Percentiles rank a stretch among this genome's conserved stretches.
phyloP scores from a whole-genome alignment of 257 asterid genomes.

The Rubia yunnanensis region DNA sequence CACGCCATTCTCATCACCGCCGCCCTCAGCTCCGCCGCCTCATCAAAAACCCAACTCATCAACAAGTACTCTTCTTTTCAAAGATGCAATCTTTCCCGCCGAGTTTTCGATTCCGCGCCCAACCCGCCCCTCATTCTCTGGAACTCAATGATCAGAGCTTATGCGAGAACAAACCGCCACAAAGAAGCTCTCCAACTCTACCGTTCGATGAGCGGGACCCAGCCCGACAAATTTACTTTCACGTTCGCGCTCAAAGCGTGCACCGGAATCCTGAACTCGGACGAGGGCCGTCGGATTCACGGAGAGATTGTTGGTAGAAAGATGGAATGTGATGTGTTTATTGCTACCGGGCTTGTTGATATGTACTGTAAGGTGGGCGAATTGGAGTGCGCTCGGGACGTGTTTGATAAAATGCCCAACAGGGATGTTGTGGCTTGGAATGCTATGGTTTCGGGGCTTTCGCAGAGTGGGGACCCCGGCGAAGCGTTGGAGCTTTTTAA shows the following conservation, averaged over 20 bases:
- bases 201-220: constrained; percentile 16
- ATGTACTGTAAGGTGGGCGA: constrained; percentile 30
- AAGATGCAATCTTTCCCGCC: constrained; percentile 24
- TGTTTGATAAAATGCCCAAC: constrained; percentile 31
- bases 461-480: constrained; percentile 18
- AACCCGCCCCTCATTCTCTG: constrained; percentile 20
- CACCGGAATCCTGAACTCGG: constrained; percentile 10
- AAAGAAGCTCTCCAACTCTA: constrained; percentile 22
- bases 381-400: constrained; percentile 17
- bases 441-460: constrained; percentile 30
- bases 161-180: constrained; percentile 13
- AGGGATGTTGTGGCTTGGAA: constrained; percentile 35
- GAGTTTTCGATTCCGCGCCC: constrained; percentile 17
- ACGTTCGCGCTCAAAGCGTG: constrained; percentile 41
- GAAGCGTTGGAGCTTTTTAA: constrained; percentile 23
- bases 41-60: constrained; percentile 22
- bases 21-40: constrained; percentile 13
- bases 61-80: constrained; percentile 29
- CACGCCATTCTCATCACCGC: constrained; percentile 27
- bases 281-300: constrained; percentile 25
- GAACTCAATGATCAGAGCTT: constrained; percentile 34
- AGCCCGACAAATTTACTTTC: constrained; percentile 31
- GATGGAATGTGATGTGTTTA: constrained; percentile 28
- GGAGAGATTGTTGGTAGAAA: constrained; percentile 14
- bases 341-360: constrained; percentile 31